phyloP scores from a whole-genome alignment of 176 grass and related monocot genomes.

The Hordeum vulgare region DNA sequence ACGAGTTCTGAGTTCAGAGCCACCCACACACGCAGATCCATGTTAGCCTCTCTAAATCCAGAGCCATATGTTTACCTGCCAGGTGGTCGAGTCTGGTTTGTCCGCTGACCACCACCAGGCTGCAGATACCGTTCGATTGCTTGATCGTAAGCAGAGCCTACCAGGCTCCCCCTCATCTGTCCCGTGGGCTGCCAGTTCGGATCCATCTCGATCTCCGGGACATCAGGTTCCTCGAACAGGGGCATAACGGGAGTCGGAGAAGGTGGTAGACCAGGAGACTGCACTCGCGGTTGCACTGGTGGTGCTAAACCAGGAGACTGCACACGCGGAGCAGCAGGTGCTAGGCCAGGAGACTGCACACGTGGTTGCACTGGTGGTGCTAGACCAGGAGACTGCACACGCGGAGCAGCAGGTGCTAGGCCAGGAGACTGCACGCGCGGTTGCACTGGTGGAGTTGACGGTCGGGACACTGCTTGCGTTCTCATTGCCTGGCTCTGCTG shows the following conservation, averaged over 20 bases:
- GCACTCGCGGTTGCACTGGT: not conserved
- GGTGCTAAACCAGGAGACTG: not conserved
- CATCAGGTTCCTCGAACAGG: not conserved
- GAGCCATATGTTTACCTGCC: not conserved
- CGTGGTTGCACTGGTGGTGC: not conserved
- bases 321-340: no score
- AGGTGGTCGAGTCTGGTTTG: not conserved
- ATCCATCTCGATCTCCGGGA: conserved; percentile 38
- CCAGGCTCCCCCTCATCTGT: conserved; percentile 86
- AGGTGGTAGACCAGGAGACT: not conserved
- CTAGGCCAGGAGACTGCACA: not conserved
- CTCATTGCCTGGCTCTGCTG: conserved; percentile 21
- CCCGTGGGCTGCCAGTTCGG: conserved; percentile 67
- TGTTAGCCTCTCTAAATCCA: not conserved
- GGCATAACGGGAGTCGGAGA: not conserved
- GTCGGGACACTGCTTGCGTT: not conserved
- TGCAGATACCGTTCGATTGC: conserved; percentile 51
- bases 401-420: not conserved
- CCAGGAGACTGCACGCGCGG: not conserved
- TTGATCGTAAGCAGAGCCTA: conserved; percentile 55
- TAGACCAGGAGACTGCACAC: not conserved
- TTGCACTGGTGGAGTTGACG: not conserved
- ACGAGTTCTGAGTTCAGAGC: not conserved
- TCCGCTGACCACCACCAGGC: conserved; percentile 17
- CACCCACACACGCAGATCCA: not conserved